Conservation (phyloP, 768 basidiomycete species). For the Mycena crocata region DNA sequence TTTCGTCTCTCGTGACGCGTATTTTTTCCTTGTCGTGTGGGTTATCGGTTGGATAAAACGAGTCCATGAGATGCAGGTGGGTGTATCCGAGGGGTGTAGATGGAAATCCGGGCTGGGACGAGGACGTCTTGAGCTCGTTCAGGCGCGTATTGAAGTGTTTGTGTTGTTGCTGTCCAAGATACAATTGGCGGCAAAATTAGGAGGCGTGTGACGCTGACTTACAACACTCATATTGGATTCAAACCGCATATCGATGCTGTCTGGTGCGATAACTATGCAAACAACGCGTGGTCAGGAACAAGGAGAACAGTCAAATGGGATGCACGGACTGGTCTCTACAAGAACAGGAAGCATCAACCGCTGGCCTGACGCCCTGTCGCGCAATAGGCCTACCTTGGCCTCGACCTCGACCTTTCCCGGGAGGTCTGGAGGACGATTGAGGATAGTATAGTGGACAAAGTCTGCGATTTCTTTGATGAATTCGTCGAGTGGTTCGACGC, state of each 20-base stretch:
- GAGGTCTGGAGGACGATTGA: constrained; percentile 61
- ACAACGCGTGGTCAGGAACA: constrained; percentile 21
- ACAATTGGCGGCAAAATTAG: constrained; percentile 28
- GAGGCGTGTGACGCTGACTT: constrained; percentile 45
- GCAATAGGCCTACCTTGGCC: constrained; percentile 87
- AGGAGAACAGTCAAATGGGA: constrained; percentile 14
- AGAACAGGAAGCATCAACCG: constrained; percentile 78
- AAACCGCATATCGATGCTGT: constrained; percentile 75
- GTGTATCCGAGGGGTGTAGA: constrained; percentile 75
- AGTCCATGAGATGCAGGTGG: constrained; percentile 84
- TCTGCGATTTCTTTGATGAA: constrained; percentile 93
- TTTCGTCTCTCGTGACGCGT: constrained; percentile 87
- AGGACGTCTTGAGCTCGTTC: constrained; percentile 79
- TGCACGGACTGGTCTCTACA: constrained; percentile 84
- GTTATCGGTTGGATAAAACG: constrained; percentile 71
- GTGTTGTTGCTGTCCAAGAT: constrained; percentile 76
- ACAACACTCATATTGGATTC: constrained; percentile 95
- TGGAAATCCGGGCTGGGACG: constrained; percentile 62
- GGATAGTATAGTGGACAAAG: constrained; percentile 82
- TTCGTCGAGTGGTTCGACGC: constrained; percentile 92
- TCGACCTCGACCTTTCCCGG: constrained; percentile 84
- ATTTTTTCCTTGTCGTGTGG: constrained; percentile 65
- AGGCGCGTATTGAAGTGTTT: constrained; percentile 87
- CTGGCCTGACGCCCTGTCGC: constrained; percentile 64
- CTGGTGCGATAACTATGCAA: constrained; percentile 73